Conservation (phyloP, 495 filamentous ascomycete genomes). For the Thermochaetoides thermophila region DNA sequence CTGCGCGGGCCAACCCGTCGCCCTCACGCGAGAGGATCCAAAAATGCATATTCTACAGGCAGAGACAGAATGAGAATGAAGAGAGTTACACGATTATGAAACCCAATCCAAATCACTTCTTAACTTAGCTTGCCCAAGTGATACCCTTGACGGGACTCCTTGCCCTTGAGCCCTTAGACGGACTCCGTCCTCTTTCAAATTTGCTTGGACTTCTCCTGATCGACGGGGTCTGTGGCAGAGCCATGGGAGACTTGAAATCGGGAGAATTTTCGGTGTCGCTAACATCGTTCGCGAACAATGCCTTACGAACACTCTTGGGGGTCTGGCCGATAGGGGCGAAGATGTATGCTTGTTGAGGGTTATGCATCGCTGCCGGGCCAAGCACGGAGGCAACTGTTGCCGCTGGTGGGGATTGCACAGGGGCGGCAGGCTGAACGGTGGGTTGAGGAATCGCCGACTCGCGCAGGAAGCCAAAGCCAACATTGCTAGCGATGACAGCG, state of each 20-base stretch:
- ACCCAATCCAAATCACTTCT: too few relatives aligned
- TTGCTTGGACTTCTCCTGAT: slow-evolving; percentile 30
- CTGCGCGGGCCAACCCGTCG: too few relatives aligned
- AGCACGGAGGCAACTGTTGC: slow-evolving; percentile 10
- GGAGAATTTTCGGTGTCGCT: slow-evolving; percentile 30
- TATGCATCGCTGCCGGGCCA: slow-evolving; percentile 12
- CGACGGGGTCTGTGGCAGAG: slow-evolving; percentile 26
- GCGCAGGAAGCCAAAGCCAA: slow-evolving; percentile 32
- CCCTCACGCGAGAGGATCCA: too few relatives aligned
- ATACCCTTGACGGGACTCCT: slow-evolving; percentile 26
- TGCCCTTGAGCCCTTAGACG: slow-evolving; percentile 19
- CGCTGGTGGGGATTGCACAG: slow-evolving; percentile 21
- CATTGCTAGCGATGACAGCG: slow-evolving; percentile 39
- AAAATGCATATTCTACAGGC: too few relatives aligned
- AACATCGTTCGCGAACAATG: slow-evolving; percentile 20
- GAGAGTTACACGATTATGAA: too few relatives aligned
- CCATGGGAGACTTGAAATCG: slow-evolving; percentile 19
- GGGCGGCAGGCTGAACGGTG: slow-evolving; percentile 7
- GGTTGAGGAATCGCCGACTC: slow-evolving; percentile 12
- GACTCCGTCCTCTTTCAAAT: slow-evolving; percentile 27
- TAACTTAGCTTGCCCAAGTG: too few relatives aligned
- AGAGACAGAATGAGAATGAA: too few relatives aligned
- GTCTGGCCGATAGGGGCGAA: slow-evolving; percentile 28
- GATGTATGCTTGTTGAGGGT: slow-evolving; percentile 27
- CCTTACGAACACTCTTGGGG: slow-evolving; percentile 23